Conservation (phyloP, 306 rosid species). For the Acacia confusa region DNA sequence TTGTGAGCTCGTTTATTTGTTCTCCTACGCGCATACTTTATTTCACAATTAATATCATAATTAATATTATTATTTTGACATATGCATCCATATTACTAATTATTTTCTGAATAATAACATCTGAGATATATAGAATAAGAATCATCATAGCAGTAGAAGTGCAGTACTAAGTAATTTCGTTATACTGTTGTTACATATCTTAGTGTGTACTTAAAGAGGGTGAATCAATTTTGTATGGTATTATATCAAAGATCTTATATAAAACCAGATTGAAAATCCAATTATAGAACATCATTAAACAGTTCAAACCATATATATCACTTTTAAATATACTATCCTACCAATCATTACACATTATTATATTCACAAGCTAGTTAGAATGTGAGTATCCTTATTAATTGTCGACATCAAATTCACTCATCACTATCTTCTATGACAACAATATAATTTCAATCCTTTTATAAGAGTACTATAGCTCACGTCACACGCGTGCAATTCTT, state of each 20-base stretch:
- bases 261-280: background rate
- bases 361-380: background rate
- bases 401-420: background rate
- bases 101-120: no score
- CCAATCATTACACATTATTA: background rate
- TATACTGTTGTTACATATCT: background rate
- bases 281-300: background rate
- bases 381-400: background rate
- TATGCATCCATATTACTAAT: background rate
- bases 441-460: background rate
- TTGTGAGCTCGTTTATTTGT: background rate
- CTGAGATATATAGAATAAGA: no score
- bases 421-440: background rate
- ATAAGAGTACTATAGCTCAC: background rate
- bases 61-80: background rate
- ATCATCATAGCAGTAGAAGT: background rate
- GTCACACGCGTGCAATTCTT: background rate
- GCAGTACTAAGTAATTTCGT: no score
- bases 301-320: no score
- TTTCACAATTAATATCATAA: no score
- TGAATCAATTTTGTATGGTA: background rate
- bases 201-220: background rate
- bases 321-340: background rate
- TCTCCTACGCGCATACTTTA: background rate
- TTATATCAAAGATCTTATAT: background rate